Conservation (phyloP, 2,329 filamentous ascomycete genomes). For the Dothideomycetes sp. region DNA sequence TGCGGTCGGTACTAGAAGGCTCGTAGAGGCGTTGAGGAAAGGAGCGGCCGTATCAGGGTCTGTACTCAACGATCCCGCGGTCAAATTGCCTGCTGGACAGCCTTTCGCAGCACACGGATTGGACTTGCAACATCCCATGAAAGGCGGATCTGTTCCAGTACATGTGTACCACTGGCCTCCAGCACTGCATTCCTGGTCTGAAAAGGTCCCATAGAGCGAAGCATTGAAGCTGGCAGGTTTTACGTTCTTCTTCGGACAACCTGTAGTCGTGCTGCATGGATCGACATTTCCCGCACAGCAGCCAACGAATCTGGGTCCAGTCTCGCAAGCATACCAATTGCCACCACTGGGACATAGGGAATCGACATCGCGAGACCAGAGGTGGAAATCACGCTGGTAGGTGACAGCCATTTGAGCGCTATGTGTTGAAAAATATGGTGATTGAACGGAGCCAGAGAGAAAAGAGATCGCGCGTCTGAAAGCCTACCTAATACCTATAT, state of each 20-base stretch:
- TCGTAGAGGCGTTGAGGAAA: too few species aligned
- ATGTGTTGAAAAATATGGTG: not conserved
- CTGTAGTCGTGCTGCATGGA: conserved; percentile 8
- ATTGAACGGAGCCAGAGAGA: not conserved
- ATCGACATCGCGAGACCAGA: conserved; percentile 4
- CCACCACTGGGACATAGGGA: conserved; percentile 9
- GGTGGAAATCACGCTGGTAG: conserved; percentile 2
- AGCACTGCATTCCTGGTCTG: conserved; percentile 5
- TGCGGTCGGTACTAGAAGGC: too few species aligned
- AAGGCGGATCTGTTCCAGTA: conserved; percentile 6
- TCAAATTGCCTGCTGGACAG: conserved; percentile 3
- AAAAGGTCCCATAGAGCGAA: conserved; percentile 6
- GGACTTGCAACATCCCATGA: conserved; percentile 11
- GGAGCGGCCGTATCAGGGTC: not conserved
- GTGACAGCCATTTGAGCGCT: conserved; percentile 2
- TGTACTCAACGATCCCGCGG: not conserved
- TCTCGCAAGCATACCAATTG: conserved; percentile 6
- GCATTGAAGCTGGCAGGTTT: conserved; percentile 10
- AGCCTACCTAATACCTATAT: too few species aligned
- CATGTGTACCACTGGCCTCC: conserved; percentile 10
- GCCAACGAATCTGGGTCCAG: conserved; percentile 11
- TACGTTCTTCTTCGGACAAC: conserved; percentile 3
- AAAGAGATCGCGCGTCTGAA: too few species aligned
- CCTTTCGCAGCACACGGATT: conserved; percentile 10
- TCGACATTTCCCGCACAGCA: conserved; percentile 7